A percentile compares a stretch with the other conserved stretches of the same genome.
Conservation (phyloP, 176 grass and related monocot species). For the Carex cristatella region DNA sequence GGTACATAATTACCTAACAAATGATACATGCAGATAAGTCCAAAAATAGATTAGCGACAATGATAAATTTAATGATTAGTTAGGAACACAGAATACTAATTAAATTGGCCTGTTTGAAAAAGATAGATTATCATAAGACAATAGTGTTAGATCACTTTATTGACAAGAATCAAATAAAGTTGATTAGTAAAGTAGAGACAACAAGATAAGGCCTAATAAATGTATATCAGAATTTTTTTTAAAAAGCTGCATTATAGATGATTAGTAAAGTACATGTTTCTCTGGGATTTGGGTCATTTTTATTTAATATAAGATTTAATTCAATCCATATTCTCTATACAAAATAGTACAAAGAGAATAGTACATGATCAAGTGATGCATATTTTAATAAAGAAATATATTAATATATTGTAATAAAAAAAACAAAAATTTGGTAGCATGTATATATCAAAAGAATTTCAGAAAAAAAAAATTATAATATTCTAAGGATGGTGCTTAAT, state of each 20-base stretch:
- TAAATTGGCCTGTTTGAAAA: background rate
- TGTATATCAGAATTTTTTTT: background rate
- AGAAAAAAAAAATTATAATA: background rate
- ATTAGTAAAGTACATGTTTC: background rate
- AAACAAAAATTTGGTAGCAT: too few species aligned
- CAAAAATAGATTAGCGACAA: background rate
- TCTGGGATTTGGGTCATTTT: background rate
- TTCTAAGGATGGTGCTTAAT: background rate
- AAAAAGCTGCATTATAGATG: background rate
- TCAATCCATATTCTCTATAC: background rate
- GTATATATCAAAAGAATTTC: too few species aligned
- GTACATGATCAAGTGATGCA: background rate
- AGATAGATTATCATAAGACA: background rate
- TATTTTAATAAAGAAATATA: background rate
- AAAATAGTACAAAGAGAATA: background rate
- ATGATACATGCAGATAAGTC: background rate
- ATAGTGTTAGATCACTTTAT: background rate
- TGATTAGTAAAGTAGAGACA: background rate
- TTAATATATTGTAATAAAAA: background rate
- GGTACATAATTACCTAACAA: background rate
- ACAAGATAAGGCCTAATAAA: background rate
- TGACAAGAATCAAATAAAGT: slow-evolving; percentile 5
- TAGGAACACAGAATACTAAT: background rate
- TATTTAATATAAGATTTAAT: background rate
- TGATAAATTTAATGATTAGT: slow-evolving; percentile 21